Evolutionary conservation across 352 stramenopile species (phyloP).

Genomic region (Vaucheria bursata): DNA sequence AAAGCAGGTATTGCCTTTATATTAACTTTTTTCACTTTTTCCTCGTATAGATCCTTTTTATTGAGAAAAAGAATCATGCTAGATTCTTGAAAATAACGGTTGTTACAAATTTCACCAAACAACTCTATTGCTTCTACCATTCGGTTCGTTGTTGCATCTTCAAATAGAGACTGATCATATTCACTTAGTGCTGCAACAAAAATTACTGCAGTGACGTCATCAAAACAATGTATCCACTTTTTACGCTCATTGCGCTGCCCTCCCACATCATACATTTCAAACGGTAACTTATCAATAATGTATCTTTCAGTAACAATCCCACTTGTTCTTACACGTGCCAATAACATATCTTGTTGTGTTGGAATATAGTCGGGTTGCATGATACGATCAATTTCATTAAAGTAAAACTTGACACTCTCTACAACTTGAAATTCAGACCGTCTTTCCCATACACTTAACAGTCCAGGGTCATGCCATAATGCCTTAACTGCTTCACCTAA

Average conservation of each 20-base stretch:
- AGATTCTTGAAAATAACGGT: slow-evolving; percentile 54
- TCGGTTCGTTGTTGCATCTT: slow-evolving; percentile 56
- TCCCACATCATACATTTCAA: slow-evolving; percentile 63
- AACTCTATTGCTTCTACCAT: slow-evolving; percentile 58
- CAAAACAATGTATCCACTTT: slow-evolving; percentile 68
- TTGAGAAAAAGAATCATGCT: slow-evolving; percentile 65
- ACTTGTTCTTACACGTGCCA: slow-evolving; percentile 81
- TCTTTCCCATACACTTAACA: slow-evolving; percentile 74
- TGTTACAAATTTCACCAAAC: slow-evolving; percentile 63
- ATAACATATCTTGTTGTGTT: slow-evolving; percentile 87
- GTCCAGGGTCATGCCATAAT: slow-evolving; percentile 75
- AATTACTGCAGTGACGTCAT: slow-evolving; percentile 68
- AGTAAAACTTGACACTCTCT: slow-evolving; percentile 92
- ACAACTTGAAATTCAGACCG: slow-evolving; percentile 87
- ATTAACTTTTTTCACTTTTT: slow-evolving; percentile 56
- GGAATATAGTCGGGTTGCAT: slow-evolving; percentile 78
- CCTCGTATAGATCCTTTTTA: slow-evolving; percentile 57
- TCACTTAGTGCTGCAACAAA: slow-evolving; percentile 81
- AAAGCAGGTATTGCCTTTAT: slow-evolving; percentile 79
- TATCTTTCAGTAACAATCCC: slow-evolving; percentile 85
- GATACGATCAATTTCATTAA: slow-evolving; percentile 86
- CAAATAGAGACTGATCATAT: slow-evolving; percentile 72
- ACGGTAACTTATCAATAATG: slow-evolving; percentile 55
- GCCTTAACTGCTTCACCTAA: slow-evolving; percentile 82
- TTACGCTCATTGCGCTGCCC: slow-evolving; percentile 64